A percentile compares a stretch with the other conserved stretches of the same genome.
Evolutionary conservation across 2,329 filamentous ascomycete genomes (phyloP).

Genomic region (Paracoccidioides brasiliensis): DNA sequence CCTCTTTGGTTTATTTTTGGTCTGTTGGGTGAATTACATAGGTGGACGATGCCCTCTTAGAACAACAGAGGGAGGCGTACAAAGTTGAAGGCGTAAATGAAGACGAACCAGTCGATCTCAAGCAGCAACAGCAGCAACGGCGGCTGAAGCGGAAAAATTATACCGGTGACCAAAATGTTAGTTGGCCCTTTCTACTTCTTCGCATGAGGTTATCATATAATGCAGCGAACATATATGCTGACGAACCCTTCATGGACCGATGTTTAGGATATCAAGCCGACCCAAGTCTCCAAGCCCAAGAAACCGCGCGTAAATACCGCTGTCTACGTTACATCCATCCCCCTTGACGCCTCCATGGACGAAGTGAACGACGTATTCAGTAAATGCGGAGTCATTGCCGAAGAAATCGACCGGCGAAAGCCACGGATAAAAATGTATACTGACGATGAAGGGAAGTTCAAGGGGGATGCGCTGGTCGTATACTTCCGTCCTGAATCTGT

Average conservation of each 20-base stretch:
- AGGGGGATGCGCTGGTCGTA: constrained; percentile 83
- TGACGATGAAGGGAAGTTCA: constrained; percentile 70
- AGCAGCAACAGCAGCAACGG: constrained; percentile 26
- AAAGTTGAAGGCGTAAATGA: constrained; percentile 48
- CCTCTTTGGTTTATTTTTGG: neutral
- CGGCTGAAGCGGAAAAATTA: constrained; percentile 44
- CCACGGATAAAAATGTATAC: constrained; percentile 89
- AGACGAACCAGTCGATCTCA: constrained; percentile 28
- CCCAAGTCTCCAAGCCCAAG: constrained; percentile 25
- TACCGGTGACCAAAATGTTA: constrained; percentile 38
- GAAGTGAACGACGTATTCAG: constrained; percentile 79
- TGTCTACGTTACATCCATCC: constrained; percentile 82
- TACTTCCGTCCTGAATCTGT: constrained; percentile 97
- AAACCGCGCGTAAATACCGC: constrained; percentile 61
- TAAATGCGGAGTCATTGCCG: constrained; percentile 81
- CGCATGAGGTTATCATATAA: neutral
- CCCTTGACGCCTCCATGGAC: constrained; percentile 60
- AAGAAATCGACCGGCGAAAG: constrained; percentile 78
- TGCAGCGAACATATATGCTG: neutral
- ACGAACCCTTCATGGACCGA: neutral
- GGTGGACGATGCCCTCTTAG: constrained; percentile 47
- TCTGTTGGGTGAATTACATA: constrained; percentile 21
- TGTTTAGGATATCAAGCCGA: constrained; percentile 9
- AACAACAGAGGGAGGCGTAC: constrained; percentile 50
- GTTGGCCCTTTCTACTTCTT: constrained; percentile 12